Evolutionary conservation across 306 rosid species (phyloP), one percentile per base, ranked within the genome.

Genomic region (Rosa lucieae): DNA sequence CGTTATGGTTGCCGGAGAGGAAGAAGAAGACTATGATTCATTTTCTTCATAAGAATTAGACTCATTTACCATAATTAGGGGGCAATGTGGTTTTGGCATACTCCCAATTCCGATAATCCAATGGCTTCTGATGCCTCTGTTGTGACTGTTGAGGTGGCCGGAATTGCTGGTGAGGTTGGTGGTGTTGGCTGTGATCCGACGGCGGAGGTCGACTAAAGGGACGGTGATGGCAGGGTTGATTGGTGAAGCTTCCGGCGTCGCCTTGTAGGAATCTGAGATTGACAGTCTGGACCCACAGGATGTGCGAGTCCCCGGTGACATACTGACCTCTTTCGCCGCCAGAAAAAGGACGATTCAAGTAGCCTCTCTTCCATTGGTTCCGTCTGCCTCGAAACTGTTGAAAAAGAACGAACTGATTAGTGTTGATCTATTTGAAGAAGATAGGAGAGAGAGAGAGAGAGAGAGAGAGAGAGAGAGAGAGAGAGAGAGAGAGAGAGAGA

Each of bases 61-160:
- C 0, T 67, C 26, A 81, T 79, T 81, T 85, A 95, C 99, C 94
- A 55, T 75, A 77, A 79, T 78, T 32, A 82, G 82, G 76, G 8
- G 88, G 89, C 43, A 86, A 90, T 2, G 83, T 78, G 32, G 78
- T 51, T 49, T 85, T 80, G 4, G 94, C 89, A 79, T 67, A 72
- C 81, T 95, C 99, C 99, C 99, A 95, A 15, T 65, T 83, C 78
- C 98, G 86, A 84, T 76, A 80, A 79, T 95, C 96, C 44, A 66
- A 59, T 14, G 92, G 86, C 84, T 83, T 80, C 1, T 83, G 82
- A 20, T 82, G 73, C 78, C 76, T 67, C 17, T 46, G 75, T 44
- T 26, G 29, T 26, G 29, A 26, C 29, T 26, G 29, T 1, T 82
- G 88, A 8, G 18, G 74, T 21, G 80, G 78, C 62, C 80, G 84